Evolutionary conservation across 2,329 filamentous ascomycete species (phyloP), one percentile per base, ranked within the genome.

Genomic region (Periconia sp.): DNA sequence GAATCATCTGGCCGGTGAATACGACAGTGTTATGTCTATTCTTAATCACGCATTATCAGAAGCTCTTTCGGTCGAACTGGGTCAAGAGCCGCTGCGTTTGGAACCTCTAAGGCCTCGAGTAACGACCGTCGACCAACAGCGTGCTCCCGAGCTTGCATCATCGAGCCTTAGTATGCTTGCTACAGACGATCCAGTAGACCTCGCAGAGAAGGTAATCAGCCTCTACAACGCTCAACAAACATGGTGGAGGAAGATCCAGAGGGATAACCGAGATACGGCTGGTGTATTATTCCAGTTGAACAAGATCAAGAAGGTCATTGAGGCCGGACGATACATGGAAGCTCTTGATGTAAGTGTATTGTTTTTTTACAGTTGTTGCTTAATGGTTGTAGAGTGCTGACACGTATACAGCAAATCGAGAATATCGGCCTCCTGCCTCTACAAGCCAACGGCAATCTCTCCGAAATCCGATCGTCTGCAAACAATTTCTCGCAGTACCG

Each of bases 1-100:
- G 48, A 97, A 96, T 73, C 93, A 99, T 73, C 81, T 99, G 42
- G 93, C 94, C 0, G 91, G 91, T 66, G 92, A 99, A 72, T 97
- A 96, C 71, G 92, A 99, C 72, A 92, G 87, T 50, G 95, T 97
- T n/a, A 86, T 97, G 42, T 80, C 84, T 23, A 93, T 97, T 60
- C 85, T 97, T 68, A 96, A 92, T 74, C 88, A 92, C 40, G 89
- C 92, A 3, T 81, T 99, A 35, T 95, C 92, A 52, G 92, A 97
- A 73, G 90, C 91, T 43, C 86, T 97, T 55, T 88, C 91, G 13
- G 82, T 93, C 11, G 92, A 96, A 65, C 83, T 96, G 63, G 92
- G 91, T 49, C 88, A 94, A 63, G 87, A 91, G 54, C 85, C 88
- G 17, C 81, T 92, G 74, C 87, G 87, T 41, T 78, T 96, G 47